phyloP scores from a whole-genome alignment of 441 rosid species.

The Raphanus hybrid region DNA sequence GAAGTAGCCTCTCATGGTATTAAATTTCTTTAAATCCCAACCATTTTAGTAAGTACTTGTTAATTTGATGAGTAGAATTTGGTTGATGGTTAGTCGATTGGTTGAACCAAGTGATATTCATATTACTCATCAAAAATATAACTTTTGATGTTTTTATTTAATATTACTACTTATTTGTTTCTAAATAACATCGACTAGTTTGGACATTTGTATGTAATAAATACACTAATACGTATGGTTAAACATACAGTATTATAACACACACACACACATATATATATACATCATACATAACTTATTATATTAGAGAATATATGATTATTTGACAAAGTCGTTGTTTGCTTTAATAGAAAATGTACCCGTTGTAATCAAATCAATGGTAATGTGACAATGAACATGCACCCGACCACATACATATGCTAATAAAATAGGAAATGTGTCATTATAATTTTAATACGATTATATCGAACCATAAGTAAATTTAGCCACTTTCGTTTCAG shows the following conservation, averaged over 20 bases:
- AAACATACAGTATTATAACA: neutral
- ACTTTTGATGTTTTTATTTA: neutral
- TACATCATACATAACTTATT: too few relatives aligned
- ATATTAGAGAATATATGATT: neutral
- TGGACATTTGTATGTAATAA: neutral
- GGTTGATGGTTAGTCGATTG: neutral
- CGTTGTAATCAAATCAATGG: neutral
- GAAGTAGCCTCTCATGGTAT: conserved; percentile 14
- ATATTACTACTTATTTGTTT: neutral
- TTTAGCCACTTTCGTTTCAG: conserved; percentile 8
- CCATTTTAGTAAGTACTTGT: neutral
- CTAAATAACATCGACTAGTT: neutral
- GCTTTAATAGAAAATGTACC: neutral
- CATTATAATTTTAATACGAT: neutral
- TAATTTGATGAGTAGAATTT: neutral
- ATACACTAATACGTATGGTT: neutral
- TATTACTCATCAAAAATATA: neutral
- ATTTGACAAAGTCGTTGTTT: conserved; percentile 15
- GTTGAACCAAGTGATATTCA: neutral
- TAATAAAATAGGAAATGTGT: conserved; percentile 4
- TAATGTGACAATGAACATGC: conserved; percentile 29
- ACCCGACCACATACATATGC: conserved; percentile 2
- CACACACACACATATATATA: neutral
- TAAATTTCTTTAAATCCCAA: neutral
- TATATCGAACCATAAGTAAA: neutral